These are phyloP conservation scores for Chalciporus sp. DNA, from an alignment of 1,284 basidiomycete genomes.

Conservation along the genomic window DNA sequence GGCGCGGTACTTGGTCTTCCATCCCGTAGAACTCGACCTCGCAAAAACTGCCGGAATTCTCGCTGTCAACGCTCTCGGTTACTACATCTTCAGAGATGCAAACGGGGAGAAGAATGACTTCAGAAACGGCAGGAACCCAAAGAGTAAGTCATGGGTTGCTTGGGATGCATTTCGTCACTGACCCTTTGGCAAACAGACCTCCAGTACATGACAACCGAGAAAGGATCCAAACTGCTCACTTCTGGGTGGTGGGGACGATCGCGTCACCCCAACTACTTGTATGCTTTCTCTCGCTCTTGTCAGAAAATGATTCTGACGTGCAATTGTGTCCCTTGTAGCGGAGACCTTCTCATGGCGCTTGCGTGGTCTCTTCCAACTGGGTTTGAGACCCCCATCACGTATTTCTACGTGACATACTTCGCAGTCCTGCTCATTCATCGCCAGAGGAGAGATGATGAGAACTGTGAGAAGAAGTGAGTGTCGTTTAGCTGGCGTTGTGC, in stretches of 20 bases:
- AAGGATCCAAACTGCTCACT: conserved; percentile 89
- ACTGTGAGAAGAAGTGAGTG: conserved; percentile 82
- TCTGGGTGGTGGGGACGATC: conserved; percentile 98
- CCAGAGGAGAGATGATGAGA: conserved; percentile 90
- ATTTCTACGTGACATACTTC: conserved; percentile 95
- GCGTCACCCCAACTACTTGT: conserved; percentile 93
- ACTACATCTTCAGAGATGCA: conserved; percentile 88
- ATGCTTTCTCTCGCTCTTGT: conserved; percentile 32
- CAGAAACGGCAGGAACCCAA: conserved; percentile 91
- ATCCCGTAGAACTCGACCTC: conserved; percentile 78
- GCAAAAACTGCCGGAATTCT: conserved; percentile 65
- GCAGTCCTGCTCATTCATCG: conserved; percentile 89
- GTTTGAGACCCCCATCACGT: conserved; percentile 90
- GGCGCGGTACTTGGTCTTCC: conserved; percentile 92
- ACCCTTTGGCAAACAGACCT: conserved; percentile 54
- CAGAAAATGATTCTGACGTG: neutral
- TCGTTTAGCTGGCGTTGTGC: neutral
- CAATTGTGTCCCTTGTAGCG: conserved; percentile 43
- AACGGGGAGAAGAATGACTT: conserved; percentile 98
- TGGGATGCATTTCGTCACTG: neutral
- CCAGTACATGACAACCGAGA: conserved; percentile 80
- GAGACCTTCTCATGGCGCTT: conserved; percentile 88
- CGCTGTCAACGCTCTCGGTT: conserved; percentile 74
- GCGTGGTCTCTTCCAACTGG: conserved; percentile 95
- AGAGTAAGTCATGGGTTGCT: conserved; percentile 52